Evolutionary conservation across 345 rosid genomes (phyloP).

Genomic region (Pistacia integerrima): DNA sequence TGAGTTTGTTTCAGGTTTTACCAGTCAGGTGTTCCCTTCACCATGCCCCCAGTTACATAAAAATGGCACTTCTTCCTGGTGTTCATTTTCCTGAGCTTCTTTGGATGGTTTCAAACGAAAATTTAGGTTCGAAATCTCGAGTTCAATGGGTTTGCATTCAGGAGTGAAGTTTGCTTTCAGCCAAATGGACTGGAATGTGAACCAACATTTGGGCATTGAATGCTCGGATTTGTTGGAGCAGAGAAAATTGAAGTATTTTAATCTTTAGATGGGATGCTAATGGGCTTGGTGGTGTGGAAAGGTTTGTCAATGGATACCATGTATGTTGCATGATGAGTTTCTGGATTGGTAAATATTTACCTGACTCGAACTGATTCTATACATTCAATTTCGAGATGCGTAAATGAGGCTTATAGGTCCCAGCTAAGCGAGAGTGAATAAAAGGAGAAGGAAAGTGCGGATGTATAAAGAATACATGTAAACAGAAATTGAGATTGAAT

Average conservation of each 20-base stretch:
- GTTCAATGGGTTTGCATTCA: neutral
- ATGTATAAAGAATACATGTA: neutral
- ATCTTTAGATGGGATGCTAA: neutral
- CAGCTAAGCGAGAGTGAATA: neutral
- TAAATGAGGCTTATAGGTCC: neutral
- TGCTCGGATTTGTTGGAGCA: neutral
- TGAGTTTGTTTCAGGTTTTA: too few species aligned
- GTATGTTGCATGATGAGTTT: neutral
- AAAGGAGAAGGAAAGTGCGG: neutral
- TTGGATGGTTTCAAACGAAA: too few species aligned
- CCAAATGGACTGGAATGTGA: slow-evolving; percentile 9
- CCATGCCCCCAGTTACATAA: too few species aligned
- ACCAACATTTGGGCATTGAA: neutral
- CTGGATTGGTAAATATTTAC: neutral
- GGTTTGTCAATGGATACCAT: neutral
- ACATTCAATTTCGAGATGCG: neutral
- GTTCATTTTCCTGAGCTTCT: too few species aligned
- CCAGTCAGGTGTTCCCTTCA: too few species aligned
- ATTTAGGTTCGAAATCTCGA: too few species aligned
- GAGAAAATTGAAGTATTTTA: neutral
- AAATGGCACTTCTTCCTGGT: too few species aligned
- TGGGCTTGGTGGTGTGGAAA: slow-evolving; percentile 6
- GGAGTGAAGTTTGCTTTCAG: neutral
- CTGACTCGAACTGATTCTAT: neutral
- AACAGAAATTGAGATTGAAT: neutral